These are phyloP conservation scores for Chloromonas sp. DNA, from an alignment of 163 green algal species.

Conservation along the genomic window DNA sequence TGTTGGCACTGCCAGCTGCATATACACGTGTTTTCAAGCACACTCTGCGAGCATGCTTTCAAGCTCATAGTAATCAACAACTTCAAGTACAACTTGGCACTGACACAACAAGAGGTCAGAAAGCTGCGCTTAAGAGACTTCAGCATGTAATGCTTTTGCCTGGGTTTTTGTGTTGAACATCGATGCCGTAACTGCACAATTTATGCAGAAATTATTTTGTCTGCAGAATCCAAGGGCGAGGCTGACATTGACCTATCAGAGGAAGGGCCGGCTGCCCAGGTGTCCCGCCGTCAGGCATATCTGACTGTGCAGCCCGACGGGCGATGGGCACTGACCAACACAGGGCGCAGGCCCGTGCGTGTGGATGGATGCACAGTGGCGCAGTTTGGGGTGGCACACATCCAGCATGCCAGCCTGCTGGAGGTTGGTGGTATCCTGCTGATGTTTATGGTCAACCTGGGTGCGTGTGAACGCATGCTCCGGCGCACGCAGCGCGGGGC, in stretches of 20 bases:
- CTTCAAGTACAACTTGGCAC: too few relatives aligned
- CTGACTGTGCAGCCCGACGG: background rate
- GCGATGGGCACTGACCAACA: background rate
- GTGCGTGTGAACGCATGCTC: background rate
- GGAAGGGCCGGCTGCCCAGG: background rate
- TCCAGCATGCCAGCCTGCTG: background rate
- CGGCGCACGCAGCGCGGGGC: background rate
- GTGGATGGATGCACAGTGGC: background rate
- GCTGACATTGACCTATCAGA: background rate
- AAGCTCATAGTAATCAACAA: too few relatives aligned
- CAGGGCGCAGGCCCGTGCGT: background rate
- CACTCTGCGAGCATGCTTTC: too few relatives aligned
- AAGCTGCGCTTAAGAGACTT: too few relatives aligned
- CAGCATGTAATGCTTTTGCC: too few relatives aligned
- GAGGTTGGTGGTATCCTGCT: background rate
- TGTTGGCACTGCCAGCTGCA: too few relatives aligned
- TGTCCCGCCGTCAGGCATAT: background rate
- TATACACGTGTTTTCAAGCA: too few relatives aligned
- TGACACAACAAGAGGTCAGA: too few relatives aligned
- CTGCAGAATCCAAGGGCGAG: background rate
- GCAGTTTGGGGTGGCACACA: background rate
- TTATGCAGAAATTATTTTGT: background rate
- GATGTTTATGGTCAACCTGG: background rate
- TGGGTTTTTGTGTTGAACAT: too few relatives aligned
- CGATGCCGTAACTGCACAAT: too few relatives aligned